Conservation (phyloP, 352 stramenopile genomes). For the Globisporangium echinulatum region DNA sequence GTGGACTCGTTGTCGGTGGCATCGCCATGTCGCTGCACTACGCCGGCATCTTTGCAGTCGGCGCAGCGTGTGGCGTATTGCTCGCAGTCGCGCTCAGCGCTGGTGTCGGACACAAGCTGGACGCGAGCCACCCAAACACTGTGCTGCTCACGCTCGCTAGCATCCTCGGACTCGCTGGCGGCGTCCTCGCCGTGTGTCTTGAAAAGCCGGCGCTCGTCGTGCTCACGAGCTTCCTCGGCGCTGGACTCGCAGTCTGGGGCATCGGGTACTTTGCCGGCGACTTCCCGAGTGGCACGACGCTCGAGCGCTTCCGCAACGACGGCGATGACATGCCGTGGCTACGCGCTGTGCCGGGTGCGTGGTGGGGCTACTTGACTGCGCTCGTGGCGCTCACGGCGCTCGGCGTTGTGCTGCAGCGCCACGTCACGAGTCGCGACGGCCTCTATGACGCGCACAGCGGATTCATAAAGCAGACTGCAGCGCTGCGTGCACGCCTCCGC, state of each 20-base stretch:
- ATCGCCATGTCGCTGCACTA: constrained; percentile 48
- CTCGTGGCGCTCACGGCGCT: constrained; percentile 38
- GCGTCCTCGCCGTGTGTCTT: constrained; percentile 37
- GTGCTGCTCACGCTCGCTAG: constrained; percentile 42
- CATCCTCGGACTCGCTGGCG: constrained; percentile 38
- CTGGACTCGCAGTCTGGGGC: constrained; percentile 39
- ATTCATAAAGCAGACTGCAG: constrained; percentile 5
- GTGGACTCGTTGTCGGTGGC: constrained; percentile 41
- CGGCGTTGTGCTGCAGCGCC: constrained; percentile 41
- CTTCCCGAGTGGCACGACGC: constrained; percentile 47
- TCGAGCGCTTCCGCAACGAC: constrained; percentile 27
- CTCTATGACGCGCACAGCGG: constrained; percentile 14
- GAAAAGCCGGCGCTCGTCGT: constrained; percentile 50
- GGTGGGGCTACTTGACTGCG: constrained; percentile 57
- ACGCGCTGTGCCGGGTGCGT: constrained; percentile 38
- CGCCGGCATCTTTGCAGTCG: constrained; percentile 46
- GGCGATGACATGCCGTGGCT: constrained; percentile 20
- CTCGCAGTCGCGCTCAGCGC: constrained; percentile 55
- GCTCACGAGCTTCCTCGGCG: constrained; percentile 40
- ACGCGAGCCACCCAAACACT: constrained; percentile 41
- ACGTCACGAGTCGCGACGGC: constrained; percentile 29
- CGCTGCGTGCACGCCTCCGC: background rate
- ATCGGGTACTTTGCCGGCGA: constrained; percentile 58
- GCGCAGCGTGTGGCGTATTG: constrained; percentile 45
- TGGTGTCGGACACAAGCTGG: constrained; percentile 46